These are phyloP conservation scores for Pichia sp. DNA, from an alignment of 1,139 yeast genomes.

Conservation along the genomic window DNA sequence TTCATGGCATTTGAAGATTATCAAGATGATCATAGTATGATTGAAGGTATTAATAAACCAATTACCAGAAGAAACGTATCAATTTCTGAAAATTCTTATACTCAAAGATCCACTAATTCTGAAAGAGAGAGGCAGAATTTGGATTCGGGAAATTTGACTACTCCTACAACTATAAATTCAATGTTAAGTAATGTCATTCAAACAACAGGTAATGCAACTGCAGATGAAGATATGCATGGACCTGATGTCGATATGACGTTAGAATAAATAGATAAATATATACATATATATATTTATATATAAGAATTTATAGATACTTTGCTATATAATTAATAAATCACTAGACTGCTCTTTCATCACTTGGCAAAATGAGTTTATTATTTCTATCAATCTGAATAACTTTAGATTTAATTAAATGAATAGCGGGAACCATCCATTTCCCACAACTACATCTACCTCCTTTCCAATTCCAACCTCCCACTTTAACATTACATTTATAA, in stretches of 20 bases:
- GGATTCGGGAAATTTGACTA: slow-evolving; percentile 12
- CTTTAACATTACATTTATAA: slow-evolving; percentile 75
- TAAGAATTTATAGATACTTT: not conserved
- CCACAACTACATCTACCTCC: slow-evolving; percentile 96
- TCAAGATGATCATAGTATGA: slow-evolving; percentile 46
- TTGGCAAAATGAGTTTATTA: slow-evolving; percentile 14
- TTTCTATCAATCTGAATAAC: slow-evolving; percentile 42
- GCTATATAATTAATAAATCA: not conserved
- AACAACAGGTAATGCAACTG: slow-evolving; percentile 22
- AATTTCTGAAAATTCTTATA: slow-evolving; percentile 5
- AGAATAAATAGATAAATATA: slow-evolving; percentile 30
- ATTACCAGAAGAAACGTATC: slow-evolving; percentile 7
- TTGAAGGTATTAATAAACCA: slow-evolving; percentile 10
- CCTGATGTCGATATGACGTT: slow-evolving; percentile 48
- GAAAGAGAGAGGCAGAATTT: not conserved
- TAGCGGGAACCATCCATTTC: slow-evolving; percentile 90
- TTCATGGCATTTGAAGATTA: slow-evolving; percentile 55
- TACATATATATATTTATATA: not conserved
- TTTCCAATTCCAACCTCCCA: slow-evolving; percentile 92
- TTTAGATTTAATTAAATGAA: slow-evolving; percentile 73
- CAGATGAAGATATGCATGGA: slow-evolving; percentile 29
- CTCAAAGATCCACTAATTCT: slow-evolving; percentile 4
- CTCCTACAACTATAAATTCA: slow-evolving; percentile 10
- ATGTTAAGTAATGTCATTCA: slow-evolving; percentile 3
- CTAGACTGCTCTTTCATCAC: slow-evolving; percentile 15